Percentiles rank a stretch among this genome's conserved stretches.
These are phyloP conservation scores for Nadsonia fulvescens DNA, from an alignment of 805 yeast species.

Conservation along the genomic window DNA sequence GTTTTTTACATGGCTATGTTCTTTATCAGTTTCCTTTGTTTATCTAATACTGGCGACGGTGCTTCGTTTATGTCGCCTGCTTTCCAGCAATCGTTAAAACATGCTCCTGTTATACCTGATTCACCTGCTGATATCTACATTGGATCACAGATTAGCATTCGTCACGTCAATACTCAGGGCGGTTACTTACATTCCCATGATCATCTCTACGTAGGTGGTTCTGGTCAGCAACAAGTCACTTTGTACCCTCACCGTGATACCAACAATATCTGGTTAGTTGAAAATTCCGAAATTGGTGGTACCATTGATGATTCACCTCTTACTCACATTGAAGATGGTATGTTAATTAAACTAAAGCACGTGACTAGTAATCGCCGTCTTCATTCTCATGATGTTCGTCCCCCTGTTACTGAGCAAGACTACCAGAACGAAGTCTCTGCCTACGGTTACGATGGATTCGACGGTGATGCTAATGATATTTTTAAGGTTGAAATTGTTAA, in stretches of 20 bases:
- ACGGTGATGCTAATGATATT: constrained; percentile 51
- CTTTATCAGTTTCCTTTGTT: constrained; percentile 34
- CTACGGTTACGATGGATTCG: constrained; percentile 41
- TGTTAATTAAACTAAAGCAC: constrained; percentile 52
- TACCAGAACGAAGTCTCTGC: constrained; percentile 73
- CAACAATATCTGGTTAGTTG: constrained; percentile 52
- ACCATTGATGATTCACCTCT: constrained; percentile 48
- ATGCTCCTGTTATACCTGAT: constrained; percentile 21
- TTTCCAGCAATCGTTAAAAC: constrained; percentile 42
- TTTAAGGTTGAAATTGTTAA: constrained; percentile 42
- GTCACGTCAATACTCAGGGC: constrained; percentile 53
- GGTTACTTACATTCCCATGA: constrained; percentile 60
- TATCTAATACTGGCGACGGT: constrained; percentile 34
- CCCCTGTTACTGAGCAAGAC: constrained; percentile 83
- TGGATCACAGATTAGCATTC: constrained; percentile 56
- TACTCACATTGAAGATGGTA: constrained; percentile 51
- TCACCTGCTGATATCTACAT: constrained; percentile 49
- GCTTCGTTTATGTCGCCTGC: constrained; percentile 45
- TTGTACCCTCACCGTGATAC: constrained; percentile 34
- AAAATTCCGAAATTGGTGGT: constrained; percentile 65
- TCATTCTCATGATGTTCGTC: constrained; percentile 55
- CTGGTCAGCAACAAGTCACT: constrained; percentile 51
- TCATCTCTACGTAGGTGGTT: constrained; percentile 32
- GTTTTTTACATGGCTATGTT: constrained; percentile 39
- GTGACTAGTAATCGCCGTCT: constrained; percentile 46